Conservation (phyloP, 2,329 filamentous ascomycete species). For the Hymenoscyphus infarciens region DNA sequence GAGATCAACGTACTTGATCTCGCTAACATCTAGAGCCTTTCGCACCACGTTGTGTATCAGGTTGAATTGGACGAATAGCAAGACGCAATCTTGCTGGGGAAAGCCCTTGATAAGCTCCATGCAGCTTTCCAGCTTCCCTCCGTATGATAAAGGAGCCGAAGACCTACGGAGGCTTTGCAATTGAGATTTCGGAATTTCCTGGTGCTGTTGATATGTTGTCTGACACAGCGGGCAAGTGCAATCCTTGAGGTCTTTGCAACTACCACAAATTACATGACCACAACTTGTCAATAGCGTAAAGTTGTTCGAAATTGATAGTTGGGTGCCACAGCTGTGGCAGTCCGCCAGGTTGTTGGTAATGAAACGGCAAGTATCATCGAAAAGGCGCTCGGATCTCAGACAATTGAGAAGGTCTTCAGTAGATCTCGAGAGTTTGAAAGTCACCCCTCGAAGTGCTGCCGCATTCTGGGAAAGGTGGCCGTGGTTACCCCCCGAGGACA, state of each 20-base stretch:
- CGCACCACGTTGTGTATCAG: constrained; percentile 41
- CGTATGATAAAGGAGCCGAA: constrained; percentile 23
- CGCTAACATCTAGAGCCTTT: constrained; percentile 32
- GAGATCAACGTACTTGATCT: constrained; percentile 39
- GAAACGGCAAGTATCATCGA: background rate
- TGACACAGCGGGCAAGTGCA: background rate
- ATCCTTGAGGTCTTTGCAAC: background rate
- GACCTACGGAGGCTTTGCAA: background rate
- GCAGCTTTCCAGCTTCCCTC: constrained; percentile 44
- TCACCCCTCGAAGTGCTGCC: background rate
- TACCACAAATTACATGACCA: background rate
- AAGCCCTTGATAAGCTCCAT: constrained; percentile 42
- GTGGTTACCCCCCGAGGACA: background rate
- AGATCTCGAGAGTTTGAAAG: too few relatives aligned
- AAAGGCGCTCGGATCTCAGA: too few relatives aligned
- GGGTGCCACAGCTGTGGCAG: background rate
- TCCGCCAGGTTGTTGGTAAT: too few relatives aligned
- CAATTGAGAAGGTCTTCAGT: too few relatives aligned
- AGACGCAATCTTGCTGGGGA: constrained; percentile 44
- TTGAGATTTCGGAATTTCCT: background rate
- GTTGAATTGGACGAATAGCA: constrained; percentile 53
- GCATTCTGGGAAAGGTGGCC: background rate
- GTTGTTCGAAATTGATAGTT: background rate
- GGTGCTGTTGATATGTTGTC: background rate
- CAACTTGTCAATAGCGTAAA: background rate